Evolutionary conservation across 2,329 filamentous ascomycete genomes (phyloP), one percentile per base, ranked within the genome.

Genomic region (Cladophialophora immunda): DNA sequence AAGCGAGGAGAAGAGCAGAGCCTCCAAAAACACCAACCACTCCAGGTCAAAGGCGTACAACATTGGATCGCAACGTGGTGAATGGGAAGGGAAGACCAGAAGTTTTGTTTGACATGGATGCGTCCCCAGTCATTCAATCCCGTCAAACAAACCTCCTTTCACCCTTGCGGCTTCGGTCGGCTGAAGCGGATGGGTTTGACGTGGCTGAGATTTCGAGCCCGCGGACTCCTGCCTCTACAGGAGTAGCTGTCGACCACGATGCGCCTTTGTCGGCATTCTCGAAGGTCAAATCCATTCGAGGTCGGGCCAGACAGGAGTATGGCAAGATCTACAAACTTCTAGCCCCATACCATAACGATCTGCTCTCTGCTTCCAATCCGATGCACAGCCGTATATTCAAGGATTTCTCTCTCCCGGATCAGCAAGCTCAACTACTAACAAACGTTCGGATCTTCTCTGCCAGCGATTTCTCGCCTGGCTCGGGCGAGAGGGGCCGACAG

Each of bases 251-350:
- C 70, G 89, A 93, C 69, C 85, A 89, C 0, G 84, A 86, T 17
- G 84, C 86, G 2, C 85, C 93, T 29, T 79, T 97, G 58, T 85
- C 86, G 34, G 87, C 93, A 0, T 83, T 98, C 65, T 86, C 88
- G 64, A 85, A 85, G 32, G 90, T 89, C 30, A 88, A 85, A 74
- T 98, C 94, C 56, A 87, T 96, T 58, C 86, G 95, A 50, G 95
- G 94, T 4, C 87, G 89, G 73, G 95, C 95, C 53, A 87, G 94
- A 68, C 89, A 95, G 73, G 94, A 98, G 78, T 99, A 94, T 76
- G 94, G 91, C 17, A 96, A 91, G 77, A 85, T 98, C 15, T 96
- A 98, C 78, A 90, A 89, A n/a, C 91, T 92, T 3, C 80, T 99
- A 72, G 92, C 90, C 11, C 94, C 94, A 0, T 94, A 96, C 73